phyloP scores from a whole-genome alignment of 768 basidiomycete genomes.

The Mycena vitilis region DNA sequence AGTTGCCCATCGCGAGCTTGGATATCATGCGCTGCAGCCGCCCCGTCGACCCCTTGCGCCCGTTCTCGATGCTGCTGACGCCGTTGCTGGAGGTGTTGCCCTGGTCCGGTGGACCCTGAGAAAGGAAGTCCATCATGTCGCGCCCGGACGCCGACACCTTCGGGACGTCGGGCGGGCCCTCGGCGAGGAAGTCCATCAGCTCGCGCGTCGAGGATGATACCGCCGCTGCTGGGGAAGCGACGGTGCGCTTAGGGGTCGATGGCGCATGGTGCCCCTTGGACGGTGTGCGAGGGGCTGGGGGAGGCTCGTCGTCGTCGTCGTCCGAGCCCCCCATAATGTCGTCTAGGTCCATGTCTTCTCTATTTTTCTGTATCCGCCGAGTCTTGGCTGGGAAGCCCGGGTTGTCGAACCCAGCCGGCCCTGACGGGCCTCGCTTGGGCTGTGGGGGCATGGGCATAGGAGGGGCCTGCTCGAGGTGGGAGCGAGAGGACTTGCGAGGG shows the following conservation, averaged over 20 bases:
- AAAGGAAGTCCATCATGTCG: constrained; percentile 68
- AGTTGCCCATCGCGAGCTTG: constrained; percentile 67
- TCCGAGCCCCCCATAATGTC: constrained; percentile 80
- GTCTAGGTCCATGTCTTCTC: constrained; percentile 81
- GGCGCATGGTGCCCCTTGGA: constrained; percentile 18
- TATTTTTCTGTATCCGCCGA: constrained; percentile 63
- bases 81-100: constrained; percentile 51
- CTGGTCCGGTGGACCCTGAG: constrained; percentile 65
- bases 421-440: constrained; percentile 42
- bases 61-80: constrained; percentile 38
- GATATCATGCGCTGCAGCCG: constrained; percentile 88
- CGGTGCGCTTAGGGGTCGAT: constrained; percentile 36
- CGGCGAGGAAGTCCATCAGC: constrained; percentile 66
- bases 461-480: constrained; percentile 42
- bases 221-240: constrained; percentile 36
- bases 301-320: constrained; percentile 56
- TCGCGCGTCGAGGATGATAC: constrained; percentile 63
- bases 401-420: constrained; percentile 42
- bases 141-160: constrained; percentile 57
- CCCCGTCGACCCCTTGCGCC: constrained; percentile 59
- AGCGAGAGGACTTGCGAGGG: constrained; percentile 43
- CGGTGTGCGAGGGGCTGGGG: constrained; percentile 37
- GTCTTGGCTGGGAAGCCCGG: constrained; percentile 57
- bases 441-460: constrained; percentile 35
- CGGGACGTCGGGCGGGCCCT: constrained; percentile 62